Conservation (phyloP, 2,329 filamentous ascomycete genomes). For the Clarireedia hainanense region DNA sequence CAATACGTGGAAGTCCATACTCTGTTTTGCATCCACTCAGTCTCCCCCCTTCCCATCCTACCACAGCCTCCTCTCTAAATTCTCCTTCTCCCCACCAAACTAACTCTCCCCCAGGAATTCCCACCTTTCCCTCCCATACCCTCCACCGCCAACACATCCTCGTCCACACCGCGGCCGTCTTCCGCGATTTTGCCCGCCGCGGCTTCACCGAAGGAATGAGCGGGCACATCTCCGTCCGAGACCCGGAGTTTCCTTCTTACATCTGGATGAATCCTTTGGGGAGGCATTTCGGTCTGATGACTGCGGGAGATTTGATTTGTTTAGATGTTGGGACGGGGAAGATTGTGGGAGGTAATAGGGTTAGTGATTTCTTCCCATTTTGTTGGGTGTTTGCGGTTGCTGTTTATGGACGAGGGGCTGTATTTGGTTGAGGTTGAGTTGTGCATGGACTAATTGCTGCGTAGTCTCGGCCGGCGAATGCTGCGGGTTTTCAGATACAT, state of each 20-base stretch:
- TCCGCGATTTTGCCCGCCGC: slow-evolving; percentile 58
- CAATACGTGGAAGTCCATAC: no score
- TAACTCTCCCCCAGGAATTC: slow-evolving; percentile 39
- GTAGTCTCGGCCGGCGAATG: slow-evolving; percentile 49
- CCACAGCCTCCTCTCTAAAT: neutral
- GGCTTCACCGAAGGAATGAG: slow-evolving; percentile 62
- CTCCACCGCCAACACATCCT: slow-evolving; percentile 56
- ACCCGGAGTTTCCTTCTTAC: slow-evolving; percentile 51
- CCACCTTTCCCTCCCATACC: slow-evolving; percentile 43
- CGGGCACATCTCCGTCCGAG: slow-evolving; percentile 60
- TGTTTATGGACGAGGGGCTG: neutral
- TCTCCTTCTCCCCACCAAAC: neutral
- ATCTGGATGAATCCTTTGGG: slow-evolving; percentile 67
- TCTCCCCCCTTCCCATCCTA: no score
- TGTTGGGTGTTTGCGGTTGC: neutral
- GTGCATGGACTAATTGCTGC: no score
- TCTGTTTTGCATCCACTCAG: no score
- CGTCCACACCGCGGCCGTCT: slow-evolving; percentile 59
- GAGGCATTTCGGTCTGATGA: slow-evolving; percentile 56
- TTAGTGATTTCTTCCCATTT: slow-evolving; percentile 2
- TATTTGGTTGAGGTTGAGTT: no score
- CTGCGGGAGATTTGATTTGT: slow-evolving; percentile 59
- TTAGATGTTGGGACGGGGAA: slow-evolving; percentile 52
- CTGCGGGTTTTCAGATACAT: slow-evolving; percentile 64
- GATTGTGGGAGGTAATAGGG: slow-evolving; percentile 53